Evolutionary conservation across 495 filamentous ascomycete species (phyloP), one percentile per base, ranked within the genome.

Genomic region (Aspergillus haitiensis): DNA sequence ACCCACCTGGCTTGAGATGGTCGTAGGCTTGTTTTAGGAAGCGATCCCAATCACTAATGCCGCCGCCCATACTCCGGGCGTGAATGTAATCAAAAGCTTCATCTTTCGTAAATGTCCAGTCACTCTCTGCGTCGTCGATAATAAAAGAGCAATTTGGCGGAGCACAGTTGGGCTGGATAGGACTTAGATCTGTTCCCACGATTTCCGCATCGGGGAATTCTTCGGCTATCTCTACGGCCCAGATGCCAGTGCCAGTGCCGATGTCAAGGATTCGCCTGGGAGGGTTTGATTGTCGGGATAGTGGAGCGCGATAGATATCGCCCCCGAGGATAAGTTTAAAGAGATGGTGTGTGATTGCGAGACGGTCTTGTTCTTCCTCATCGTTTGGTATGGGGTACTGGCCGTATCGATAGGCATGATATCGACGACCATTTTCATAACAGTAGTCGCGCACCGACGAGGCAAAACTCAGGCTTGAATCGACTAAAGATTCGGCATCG

Each of bases 321-420:
- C 81, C 84, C 56, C 82, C 79, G 0, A 78, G 69, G 9, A 82
- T 64, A 21, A 81, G 67, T 27, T 67, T 70, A 65, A 78, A 82
- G 63, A 87, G 78, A 53, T 84, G 81, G 70, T 92, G 88, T 58
- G 82, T 75, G 51, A 92, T 73, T 49, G 86, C 84, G 52, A 91
- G 83, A 34, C 90, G 83, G 60, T 91, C 88, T 60, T 81, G 78
- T 63, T 88, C 85, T 47, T 74, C 64, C 27, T 78, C 66, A 63
- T 88, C 85, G 64, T 88, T 88, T 34, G 86, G 86, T 40, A 82
- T 80, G 32, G 75, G 73, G 55, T 87, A 88, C 53, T 82, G 81
- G 72, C 65, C 67, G 62, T 78, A 74, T 16, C 78, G 75, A 65
- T 83, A 86, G 47, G 82, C 76, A 64, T 86, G 83, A 58, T 86